A percentile compares a stretch with the other conserved stretches of the same genome.
Evolutionary conservation across 805 yeast species (phyloP).

Genomic region (Cephaloascus albidus): DNA sequence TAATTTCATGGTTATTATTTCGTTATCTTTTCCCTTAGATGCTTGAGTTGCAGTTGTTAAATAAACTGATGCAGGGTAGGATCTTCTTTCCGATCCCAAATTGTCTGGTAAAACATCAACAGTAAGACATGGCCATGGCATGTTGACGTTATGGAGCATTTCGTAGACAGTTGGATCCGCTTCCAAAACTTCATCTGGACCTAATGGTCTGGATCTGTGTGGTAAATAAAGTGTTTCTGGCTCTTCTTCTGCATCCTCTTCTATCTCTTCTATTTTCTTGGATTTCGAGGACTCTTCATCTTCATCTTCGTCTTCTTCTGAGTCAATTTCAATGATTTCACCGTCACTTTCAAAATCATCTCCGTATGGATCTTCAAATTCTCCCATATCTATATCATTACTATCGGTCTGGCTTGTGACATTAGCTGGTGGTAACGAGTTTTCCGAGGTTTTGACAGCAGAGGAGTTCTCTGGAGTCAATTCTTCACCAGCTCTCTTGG

Average conservation of each 20-base stretch:
- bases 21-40: conserved; percentile 76
- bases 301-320: conserved; percentile 26
- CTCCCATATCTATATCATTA: conserved; percentile 60
- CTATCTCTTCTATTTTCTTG: conserved; percentile 26
- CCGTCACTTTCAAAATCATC: conserved; percentile 92
- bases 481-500: conserved; percentile 42
- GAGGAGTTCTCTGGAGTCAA: conserved; percentile 15
- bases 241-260: conserved; percentile 20
- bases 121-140: conserved; percentile 97
- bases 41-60: conserved; percentile 95
- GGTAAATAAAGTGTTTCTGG: conserved; percentile 67
- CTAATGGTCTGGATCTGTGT: conserved; percentile 80
- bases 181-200: conserved; percentile 92
- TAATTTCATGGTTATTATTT: conserved; percentile 74
- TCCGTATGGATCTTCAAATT: conserved; percentile 81
- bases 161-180: conserved; percentile 96
- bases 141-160: conserved; percentile 87
- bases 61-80: conserved; percentile 80
- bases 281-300: conserved; percentile 26
- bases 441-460: conserved; percentile 24
- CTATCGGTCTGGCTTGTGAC: conserved; percentile 11
- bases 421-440: conserved; percentile 30
- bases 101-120: conserved; percentile 82
- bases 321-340: conserved; percentile 74
- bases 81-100: conserved; percentile 81